Conservation (phyloP, 2,329 filamentous ascomycete genomes). For the Aspergillus clavatus region DNA sequence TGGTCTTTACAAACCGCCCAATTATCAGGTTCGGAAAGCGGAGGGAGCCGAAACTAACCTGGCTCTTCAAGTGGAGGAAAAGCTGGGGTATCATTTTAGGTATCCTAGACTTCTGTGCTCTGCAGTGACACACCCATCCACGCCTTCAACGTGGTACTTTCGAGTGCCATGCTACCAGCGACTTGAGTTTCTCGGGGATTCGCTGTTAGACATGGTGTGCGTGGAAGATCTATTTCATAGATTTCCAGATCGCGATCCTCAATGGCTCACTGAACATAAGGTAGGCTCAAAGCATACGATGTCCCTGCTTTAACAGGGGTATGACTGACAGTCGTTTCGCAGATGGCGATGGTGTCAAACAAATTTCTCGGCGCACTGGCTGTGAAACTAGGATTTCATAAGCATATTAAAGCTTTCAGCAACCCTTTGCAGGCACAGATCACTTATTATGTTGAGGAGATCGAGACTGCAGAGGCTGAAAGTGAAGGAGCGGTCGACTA, state of each 20-base stretch:
- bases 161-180: conserved; percentile 84
- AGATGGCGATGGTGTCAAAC: conserved; percentile 97
- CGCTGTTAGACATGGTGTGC: conserved; percentile 78
- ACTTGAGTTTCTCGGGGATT: conserved; percentile 86
- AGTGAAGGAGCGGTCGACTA: conserved; percentile 36
- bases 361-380: conserved; percentile 82
- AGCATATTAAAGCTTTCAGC: conserved; percentile 56
- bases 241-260: conserved; percentile 76
- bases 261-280: conserved; percentile 98
- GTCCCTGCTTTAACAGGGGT: background rate
- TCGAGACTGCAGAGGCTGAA: conserved; percentile 29
- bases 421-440: conserved; percentile 42
- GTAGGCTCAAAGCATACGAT: conserved; percentile 23
- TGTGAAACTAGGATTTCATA: conserved; percentile 72
- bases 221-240: conserved; percentile 75
- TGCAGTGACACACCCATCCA: conserved; percentile 84
- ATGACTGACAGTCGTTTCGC: conserved; percentile 9
- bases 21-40: conserved; percentile 60
- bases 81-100: conserved; percentile 63
- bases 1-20: conserved; percentile 60
- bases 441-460: conserved; percentile 44
- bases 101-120: conserved; percentile 73
- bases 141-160: conserved; percentile 63
- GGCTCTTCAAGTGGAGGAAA: conserved; percentile 57
- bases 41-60: conserved; percentile 67